These are phyloP conservation scores for Phalaenopsis equestris DNA, from an alignment of 106 monocot species.

Conservation along the genomic window DNA sequence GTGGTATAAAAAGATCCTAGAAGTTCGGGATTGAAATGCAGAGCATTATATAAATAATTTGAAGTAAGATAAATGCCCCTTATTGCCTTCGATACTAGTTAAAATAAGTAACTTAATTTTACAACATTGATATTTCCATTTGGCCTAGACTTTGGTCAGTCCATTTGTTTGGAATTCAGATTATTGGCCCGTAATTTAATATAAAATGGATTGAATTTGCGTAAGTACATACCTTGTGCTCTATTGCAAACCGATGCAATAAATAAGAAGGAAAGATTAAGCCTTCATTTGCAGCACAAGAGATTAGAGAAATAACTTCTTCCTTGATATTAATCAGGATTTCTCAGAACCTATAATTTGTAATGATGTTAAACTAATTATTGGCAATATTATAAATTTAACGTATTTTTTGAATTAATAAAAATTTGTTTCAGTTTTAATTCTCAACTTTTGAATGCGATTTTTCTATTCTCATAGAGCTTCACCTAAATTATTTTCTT, in stretches of 20 bases:
- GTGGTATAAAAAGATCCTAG: too few relatives aligned
- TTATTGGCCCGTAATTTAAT: neutral
- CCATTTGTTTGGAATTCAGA: too few relatives aligned
- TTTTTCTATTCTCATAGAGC: neutral
- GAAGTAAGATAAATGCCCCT: neutral
- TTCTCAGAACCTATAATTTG: neutral
- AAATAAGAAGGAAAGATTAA: neutral
- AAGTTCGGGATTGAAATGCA: too few relatives aligned
- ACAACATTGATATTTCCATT: too few relatives aligned
- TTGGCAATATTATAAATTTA: neutral
- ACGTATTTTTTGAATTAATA: neutral
- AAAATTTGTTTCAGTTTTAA: neutral
- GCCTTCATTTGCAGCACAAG: neutral
- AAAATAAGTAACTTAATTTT: neutral
- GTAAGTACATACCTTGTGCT: neutral
- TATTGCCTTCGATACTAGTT: neutral
- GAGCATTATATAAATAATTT: too few relatives aligned
- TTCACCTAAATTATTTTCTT: neutral
- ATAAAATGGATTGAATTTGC: neutral
- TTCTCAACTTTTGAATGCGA: neutral
- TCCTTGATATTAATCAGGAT: neutral
- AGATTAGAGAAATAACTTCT: neutral
- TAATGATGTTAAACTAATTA: neutral
- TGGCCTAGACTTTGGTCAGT: too few relatives aligned
- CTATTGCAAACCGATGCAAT: neutral